Percentiles rank a stretch among this genome's conserved stretches.
Conservation (phyloP, 2,329 filamentous ascomycete species). For the Nothomitra cinnamomea region DNA sequence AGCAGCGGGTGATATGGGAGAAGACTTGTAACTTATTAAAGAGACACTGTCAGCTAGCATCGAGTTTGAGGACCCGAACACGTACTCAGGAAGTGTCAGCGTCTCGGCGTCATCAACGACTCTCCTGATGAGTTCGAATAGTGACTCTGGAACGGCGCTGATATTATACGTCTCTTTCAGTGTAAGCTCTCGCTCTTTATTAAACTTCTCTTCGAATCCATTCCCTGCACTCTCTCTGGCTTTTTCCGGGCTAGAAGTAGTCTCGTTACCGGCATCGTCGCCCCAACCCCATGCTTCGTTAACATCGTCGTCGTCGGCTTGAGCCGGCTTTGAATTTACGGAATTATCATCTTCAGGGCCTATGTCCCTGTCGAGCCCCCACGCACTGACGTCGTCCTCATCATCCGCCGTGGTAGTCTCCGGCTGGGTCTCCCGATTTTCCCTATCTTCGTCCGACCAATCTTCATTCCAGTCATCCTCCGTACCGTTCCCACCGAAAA, state of each 20-base stretch:
- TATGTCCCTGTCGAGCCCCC: conserved; percentile 28
- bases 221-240: conserved; percentile 4
- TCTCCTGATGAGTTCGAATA: conserved; percentile 30
- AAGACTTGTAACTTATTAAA: conserved; percentile 13
- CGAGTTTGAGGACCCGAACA: conserved; percentile 3
- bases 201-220: conserved; percentile 9
- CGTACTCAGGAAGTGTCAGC: conserved; percentile 36
- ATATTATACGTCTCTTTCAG: conserved; percentile 76
- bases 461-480: conserved; percentile 57
- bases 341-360: conserved; percentile 18
- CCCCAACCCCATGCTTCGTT: conserved; percentile 75
- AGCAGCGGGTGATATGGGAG: conserved; percentile 24
- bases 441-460: conserved; percentile 56
- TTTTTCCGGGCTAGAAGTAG: conserved; percentile 10
- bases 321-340: neutral
- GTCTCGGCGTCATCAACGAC: conserved; percentile 29
- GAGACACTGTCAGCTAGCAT: neutral
- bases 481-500: conserved; percentile 38
- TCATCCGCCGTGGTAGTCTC: conserved; percentile 16
- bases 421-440: conserved; percentile 12
- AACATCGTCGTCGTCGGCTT: conserved; percentile 25
- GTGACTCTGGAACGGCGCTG: conserved; percentile 68
- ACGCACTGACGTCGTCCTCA: conserved; percentile 30
- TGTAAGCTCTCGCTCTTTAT: conserved; percentile 44
- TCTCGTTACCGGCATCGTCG: conserved; percentile 37